A percentile compares a stretch with the other conserved stretches of the same genome.
phyloP scores from a whole-genome alignment of 2,329 filamentous ascomycete species.

The Piedraia hortae region DNA sequence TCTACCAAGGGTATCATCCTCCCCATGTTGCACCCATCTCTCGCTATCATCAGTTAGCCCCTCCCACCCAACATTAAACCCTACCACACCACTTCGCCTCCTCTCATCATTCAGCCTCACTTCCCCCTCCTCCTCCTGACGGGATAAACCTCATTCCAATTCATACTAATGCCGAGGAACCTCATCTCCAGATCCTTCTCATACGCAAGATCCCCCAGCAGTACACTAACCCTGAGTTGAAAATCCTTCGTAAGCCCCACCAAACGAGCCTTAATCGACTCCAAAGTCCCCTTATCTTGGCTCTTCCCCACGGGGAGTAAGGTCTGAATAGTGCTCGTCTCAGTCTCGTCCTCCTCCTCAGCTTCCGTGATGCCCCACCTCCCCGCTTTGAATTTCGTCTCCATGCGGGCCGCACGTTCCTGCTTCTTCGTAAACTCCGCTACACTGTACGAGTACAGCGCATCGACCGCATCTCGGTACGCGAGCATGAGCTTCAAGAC shows the following conservation, averaged over 20 bases:
- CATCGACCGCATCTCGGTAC: constrained; percentile 82
- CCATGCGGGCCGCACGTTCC: constrained; percentile 48
- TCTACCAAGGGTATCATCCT: too few species aligned
- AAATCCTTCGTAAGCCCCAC: constrained; percentile 49
- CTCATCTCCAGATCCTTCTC: constrained; percentile 88
- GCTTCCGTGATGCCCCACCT: constrained; percentile 35
- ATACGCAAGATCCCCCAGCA: constrained; percentile 74
- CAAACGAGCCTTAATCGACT: constrained; percentile 47
- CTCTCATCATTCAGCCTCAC: not conserved
- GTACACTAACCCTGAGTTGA: constrained; percentile 43
- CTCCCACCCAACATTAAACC: not conserved
- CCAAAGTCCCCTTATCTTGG: constrained; percentile 37
- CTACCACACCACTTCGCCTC: not conserved
- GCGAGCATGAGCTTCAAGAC: constrained; percentile 79
- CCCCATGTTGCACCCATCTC: too few species aligned
- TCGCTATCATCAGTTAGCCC: too few species aligned
- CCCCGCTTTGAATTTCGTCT: constrained; percentile 35
- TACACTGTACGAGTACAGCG: constrained; percentile 79
- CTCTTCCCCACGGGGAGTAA: constrained; percentile 14
- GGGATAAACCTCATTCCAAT: constrained; percentile 93
- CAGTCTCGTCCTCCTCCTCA: constrained; percentile 15
- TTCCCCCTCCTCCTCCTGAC: constrained; percentile 29
- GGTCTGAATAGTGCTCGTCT: constrained; percentile 17
- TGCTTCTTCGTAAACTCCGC: constrained; percentile 84
- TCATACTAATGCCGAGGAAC: constrained; percentile 91